A percentile compares a stretch with the other conserved stretches of the same genome.
Conservation (phyloP, 2,329 filamentous ascomycete species). For the Beauveria sp. region DNA sequence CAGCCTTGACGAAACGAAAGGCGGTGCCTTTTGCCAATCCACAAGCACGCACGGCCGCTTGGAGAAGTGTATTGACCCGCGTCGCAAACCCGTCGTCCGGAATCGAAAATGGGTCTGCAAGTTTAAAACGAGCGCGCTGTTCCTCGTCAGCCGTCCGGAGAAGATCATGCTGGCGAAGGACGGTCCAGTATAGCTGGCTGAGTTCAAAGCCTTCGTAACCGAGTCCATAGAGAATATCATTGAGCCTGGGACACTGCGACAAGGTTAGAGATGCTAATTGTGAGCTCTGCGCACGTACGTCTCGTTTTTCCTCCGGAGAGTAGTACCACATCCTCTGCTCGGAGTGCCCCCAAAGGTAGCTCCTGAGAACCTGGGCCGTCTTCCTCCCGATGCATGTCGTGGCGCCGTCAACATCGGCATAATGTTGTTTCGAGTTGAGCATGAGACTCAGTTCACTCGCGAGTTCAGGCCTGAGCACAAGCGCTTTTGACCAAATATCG, state of each 20-base stretch:
- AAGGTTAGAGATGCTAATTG: neutral
- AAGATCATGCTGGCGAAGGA: neutral
- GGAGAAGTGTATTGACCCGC: too few species aligned
- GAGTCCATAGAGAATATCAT: neutral
- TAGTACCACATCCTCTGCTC: neutral
- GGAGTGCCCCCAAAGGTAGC: neutral
- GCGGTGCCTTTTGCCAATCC: neutral
- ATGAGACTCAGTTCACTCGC: neutral
- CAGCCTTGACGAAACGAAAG: neutral
- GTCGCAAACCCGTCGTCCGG: neutral
- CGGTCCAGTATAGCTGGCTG: neutral
- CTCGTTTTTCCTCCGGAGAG: neutral
- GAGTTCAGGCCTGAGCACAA: neutral
- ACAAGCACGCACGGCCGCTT: too few species aligned
- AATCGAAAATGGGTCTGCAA: neutral
- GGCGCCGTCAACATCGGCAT: conserved; percentile 1
- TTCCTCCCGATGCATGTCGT: neutral
- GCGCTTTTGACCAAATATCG: conserved; percentile 1
- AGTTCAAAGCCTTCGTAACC: neutral
- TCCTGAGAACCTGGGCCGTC: neutral
- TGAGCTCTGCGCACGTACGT: neutral
- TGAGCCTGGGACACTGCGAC: neutral
- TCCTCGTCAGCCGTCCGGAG: neutral
- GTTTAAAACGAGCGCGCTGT: neutral
- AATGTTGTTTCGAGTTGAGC: conserved; percentile 2